A percentile compares a stretch with the other conserved stretches of the same genome.
Conservation (phyloP, 2,329 filamentous ascomycete species). For the Sarocladiaceae sp. region DNA sequence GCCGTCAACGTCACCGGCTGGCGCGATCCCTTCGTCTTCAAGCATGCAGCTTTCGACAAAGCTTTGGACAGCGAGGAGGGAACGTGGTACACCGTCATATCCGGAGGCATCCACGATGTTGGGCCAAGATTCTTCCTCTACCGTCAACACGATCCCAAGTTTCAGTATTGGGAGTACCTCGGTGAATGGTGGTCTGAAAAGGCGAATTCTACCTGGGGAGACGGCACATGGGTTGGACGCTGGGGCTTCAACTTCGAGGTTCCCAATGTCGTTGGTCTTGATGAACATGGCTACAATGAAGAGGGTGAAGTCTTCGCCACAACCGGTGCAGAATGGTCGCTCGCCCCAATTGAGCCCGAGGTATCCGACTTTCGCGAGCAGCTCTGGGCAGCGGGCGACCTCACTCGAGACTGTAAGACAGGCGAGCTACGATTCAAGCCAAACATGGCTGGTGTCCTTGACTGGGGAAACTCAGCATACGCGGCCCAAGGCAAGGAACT, state of each 20-base stretch:
- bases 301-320: conserved; percentile 35
- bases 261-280: conserved; percentile 35
- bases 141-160: conserved; percentile 18
- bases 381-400: conserved; percentile 35
- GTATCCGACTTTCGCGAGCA: conserved; percentile 34
- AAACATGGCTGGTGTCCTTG: conserved; percentile 35
- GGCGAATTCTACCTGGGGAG: conserved; percentile 30
- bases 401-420: conserved; percentile 19
- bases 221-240: conserved; percentile 28
- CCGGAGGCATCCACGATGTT: conserved; percentile 18
- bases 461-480: conserved; percentile 37
- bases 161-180: conserved; percentile 21
- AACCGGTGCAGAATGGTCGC: conserved; percentile 37
- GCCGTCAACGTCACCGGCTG: conserved; percentile 20
- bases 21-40: conserved; percentile 20
- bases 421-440: conserved; percentile 30
- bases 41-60: conserved; percentile 16
- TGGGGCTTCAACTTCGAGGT: conserved; percentile 43
- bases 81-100: conserved; percentile 19
- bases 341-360: conserved; percentile 32
- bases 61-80: conserved; percentile 16
- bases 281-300: conserved; percentile 32
- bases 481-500: conserved; percentile 38
- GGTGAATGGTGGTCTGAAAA: conserved; percentile 30
- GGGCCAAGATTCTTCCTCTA: conserved; percentile 19